Percentiles rank a stretch among this genome's conserved stretches.
Conservation (phyloP, 2,329 filamentous ascomycete species). For the Neofusicoccum ribis region DNA sequence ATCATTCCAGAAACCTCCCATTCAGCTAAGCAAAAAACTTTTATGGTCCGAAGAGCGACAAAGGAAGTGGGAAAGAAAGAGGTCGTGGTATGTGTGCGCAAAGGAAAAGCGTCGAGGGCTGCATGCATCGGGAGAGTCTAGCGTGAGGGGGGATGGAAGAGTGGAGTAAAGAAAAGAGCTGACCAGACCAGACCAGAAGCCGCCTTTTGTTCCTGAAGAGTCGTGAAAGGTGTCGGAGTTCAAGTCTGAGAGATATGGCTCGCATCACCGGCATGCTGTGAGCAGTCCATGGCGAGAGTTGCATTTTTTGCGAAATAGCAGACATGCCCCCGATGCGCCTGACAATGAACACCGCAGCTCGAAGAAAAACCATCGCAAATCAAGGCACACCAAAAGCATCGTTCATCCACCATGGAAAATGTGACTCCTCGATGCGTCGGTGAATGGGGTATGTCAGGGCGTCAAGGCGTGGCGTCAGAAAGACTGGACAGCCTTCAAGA, state of each 20-base stretch:
- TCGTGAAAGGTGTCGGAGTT: background rate
- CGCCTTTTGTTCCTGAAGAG: background rate
- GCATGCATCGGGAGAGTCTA: slow-evolving; percentile 8
- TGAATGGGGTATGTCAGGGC: slow-evolving; percentile 18
- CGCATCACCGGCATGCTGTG: slow-evolving; percentile 10
- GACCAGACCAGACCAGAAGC: background rate
- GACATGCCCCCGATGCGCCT: slow-evolving; percentile 15
- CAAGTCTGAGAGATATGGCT: slow-evolving; percentile 5
- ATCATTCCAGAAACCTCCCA: slow-evolving; percentile 9
- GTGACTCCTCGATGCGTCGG: slow-evolving; percentile 16
- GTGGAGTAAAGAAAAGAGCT: slow-evolving; percentile 6
- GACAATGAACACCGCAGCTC: slow-evolving; percentile 17
- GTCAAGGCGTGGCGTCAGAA: slow-evolving; percentile 12
- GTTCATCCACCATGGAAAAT: slow-evolving; percentile 15
- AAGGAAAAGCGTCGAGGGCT: background rate
- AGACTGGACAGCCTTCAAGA: slow-evolving; percentile 36
- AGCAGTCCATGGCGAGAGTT: slow-evolving; percentile 12
- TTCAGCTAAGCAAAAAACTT: slow-evolving; percentile 17
- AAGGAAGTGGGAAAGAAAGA: background rate
- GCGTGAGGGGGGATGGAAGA: background rate
- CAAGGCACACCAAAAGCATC: slow-evolving; percentile 19
- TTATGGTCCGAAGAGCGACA: slow-evolving; percentile 6
- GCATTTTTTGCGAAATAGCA: slow-evolving; percentile 20
- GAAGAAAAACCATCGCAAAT: slow-evolving; percentile 19
- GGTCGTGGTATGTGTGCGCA: slow-evolving; percentile 14